phyloP scores from a whole-genome alignment of 1,284 basidiomycete genomes.

The Coniferiporia weirii region DNA sequence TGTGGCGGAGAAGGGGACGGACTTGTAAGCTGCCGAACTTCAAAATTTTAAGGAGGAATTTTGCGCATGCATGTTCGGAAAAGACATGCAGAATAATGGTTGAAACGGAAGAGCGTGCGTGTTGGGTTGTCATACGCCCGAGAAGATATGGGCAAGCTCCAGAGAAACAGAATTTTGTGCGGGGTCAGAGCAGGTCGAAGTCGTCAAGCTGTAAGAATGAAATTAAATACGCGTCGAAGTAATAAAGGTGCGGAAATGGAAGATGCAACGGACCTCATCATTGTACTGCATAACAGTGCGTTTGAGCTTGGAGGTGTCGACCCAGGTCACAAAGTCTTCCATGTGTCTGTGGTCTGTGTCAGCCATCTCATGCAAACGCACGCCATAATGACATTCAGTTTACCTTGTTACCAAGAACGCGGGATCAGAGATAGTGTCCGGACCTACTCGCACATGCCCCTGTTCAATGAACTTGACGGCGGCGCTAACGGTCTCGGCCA shows the following conservation, averaged over 20 bases:
- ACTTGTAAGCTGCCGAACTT: too few relatives aligned
- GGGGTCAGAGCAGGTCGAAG: conserved; percentile 71
- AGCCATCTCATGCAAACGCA: conserved; percentile 16
- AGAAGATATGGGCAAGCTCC: too few relatives aligned
- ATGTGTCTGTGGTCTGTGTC: conserved; percentile 58
- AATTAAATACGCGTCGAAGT: not conserved
- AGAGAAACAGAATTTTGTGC: not conserved
- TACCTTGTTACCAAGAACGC: conserved; percentile 92
- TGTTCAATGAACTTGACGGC: conserved; percentile 98
- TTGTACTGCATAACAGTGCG: conserved; percentile 95
- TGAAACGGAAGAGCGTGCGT: too few relatives aligned
- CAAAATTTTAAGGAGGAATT: too few relatives aligned
- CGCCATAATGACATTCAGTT: conserved; percentile 21
- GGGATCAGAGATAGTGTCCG: conserved; percentile 94
- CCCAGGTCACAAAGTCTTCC: conserved; percentile 99
- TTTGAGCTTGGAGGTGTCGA: conserved; percentile 96
- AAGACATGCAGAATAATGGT: too few relatives aligned
- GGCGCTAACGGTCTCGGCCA: conserved; percentile 94
- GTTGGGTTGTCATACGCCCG: too few relatives aligned
- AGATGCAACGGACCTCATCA: conserved; percentile 68
- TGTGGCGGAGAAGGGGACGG: too few relatives aligned
- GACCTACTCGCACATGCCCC: conserved; percentile 95
- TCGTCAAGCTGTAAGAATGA: conserved; percentile 68
- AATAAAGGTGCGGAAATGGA: conserved; percentile 6
- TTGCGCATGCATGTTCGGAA: too few relatives aligned